Percentiles rank a stretch among this genome's conserved stretches.
Conservation (phyloP, 768 basidiomycete species). For the Auricularia auricula-judae region DNA sequence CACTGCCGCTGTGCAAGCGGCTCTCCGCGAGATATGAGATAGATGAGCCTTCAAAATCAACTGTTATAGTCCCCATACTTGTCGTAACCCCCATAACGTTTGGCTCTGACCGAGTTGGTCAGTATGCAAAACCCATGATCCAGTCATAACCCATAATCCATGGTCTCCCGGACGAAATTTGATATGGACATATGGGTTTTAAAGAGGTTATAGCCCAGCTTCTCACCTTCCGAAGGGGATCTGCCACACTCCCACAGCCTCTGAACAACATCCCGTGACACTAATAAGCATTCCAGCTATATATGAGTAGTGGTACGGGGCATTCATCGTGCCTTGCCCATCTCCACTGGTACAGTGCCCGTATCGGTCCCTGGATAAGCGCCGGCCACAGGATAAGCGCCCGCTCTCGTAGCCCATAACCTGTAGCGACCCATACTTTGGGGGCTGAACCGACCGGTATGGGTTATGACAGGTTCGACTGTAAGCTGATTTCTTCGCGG, state of each 20-base stretch:
- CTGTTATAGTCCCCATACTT: neutral
- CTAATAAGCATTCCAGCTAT: neutral
- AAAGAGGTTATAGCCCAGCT: neutral
- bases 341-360: neutral
- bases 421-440: neutral
- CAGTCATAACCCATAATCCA: neutral
- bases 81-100: neutral
- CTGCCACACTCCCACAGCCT: neutral
- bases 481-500: neutral
- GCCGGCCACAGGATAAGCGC: neutral
- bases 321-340: neutral
- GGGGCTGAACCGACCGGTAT: neutral
- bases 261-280: neutral
- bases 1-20: too few species aligned
- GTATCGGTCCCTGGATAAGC: neutral
- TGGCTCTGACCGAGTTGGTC: neutral
- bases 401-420: neutral
- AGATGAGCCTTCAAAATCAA: too few species aligned
- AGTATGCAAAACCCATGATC: neutral
- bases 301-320: neutral
- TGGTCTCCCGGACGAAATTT: neutral
- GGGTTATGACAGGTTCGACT: neutral
- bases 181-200: neutral
- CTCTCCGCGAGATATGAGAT: too few species aligned
- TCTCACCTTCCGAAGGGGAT: neutral